phyloP scores from a whole-genome alignment of 2,329 filamentous ascomycete species.

The Tolypocladium tropicale region DNA sequence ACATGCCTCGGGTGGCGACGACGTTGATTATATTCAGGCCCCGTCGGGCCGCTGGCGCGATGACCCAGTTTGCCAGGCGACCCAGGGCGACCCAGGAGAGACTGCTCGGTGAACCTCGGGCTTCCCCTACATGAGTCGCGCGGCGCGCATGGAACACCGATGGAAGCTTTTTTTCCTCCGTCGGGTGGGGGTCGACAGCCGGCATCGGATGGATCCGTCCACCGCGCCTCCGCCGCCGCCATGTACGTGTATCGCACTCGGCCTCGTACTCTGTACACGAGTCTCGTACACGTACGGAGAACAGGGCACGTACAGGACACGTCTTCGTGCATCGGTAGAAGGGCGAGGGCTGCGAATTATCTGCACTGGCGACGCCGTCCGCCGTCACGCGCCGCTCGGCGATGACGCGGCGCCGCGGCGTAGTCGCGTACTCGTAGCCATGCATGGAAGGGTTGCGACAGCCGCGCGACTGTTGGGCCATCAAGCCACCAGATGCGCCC shows the following conservation, averaged over 20 bases:
- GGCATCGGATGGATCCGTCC: background rate
- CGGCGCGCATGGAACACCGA: background rate
- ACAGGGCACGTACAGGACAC: too few species aligned
- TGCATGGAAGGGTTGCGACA: too few species aligned
- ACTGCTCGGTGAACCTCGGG: background rate
- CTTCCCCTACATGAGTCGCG: background rate
- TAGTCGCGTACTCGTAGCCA: too few species aligned
- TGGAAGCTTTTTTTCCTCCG: background rate
- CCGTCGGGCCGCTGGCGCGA: background rate
- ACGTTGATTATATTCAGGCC: background rate
- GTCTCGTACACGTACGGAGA: too few species aligned
- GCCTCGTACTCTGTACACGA: too few species aligned
- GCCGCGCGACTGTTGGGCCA: background rate
- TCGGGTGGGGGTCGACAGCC: background rate
- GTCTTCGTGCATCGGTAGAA: too few species aligned
- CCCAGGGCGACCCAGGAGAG: too few species aligned
- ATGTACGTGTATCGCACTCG: background rate
- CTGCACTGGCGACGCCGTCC: too few species aligned
- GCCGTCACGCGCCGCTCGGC: too few species aligned
- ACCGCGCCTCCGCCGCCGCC: too few species aligned
- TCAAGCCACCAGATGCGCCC: background rate
- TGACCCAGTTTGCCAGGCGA: background rate
- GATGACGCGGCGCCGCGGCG: too few species aligned
- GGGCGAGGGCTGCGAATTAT: too few species aligned
- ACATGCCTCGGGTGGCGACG: background rate